A percentile compares a stretch with the other conserved stretches of the same genome.
Evolutionary conservation across 306 rosid species (phyloP).

Genomic region (Vigna mungo): DNA sequence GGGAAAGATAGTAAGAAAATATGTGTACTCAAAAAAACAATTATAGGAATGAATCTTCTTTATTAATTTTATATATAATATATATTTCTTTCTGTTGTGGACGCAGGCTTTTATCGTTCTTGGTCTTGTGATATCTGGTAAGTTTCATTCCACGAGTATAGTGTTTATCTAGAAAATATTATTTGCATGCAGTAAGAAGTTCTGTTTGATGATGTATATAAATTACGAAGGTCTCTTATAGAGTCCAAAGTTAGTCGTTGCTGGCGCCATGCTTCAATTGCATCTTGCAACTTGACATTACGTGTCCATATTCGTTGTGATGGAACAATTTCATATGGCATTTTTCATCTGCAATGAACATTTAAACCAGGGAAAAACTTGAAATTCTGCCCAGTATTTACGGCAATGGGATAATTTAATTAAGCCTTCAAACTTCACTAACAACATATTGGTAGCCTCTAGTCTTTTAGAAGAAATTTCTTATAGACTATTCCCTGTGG

Average conservation of each 20-base stretch:
- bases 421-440: not conserved
- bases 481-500: not conserved
- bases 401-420: not conserved
- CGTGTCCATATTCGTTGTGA: not conserved
- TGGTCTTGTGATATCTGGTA: conserved; percentile 79
- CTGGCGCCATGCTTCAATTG: not conserved
- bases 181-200: conserved; percentile 19
- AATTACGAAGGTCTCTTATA: not conserved
- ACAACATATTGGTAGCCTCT: not conserved
- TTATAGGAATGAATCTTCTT: too few relatives aligned
- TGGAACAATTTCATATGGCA: not conserved
- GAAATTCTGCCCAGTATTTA: not conserved
- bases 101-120: conserved; percentile 80
- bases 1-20: too few relatives aligned
- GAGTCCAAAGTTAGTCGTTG: not conserved
- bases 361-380: not conserved
- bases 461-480: not conserved
- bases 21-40: too few relatives aligned
- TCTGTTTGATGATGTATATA: conserved; percentile 18
- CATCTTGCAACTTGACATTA: not conserved
- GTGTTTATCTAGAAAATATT: conserved; percentile 18
- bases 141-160: conserved; percentile 44
- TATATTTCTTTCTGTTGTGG: conserved; percentile 45
- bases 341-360: conserved; percentile 10
- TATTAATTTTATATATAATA: not conserved